Percentiles rank a stretch among this genome's conserved stretches.
Conservation (phyloP, 805 yeast genomes). For the Ogataea ganodermae region DNA sequence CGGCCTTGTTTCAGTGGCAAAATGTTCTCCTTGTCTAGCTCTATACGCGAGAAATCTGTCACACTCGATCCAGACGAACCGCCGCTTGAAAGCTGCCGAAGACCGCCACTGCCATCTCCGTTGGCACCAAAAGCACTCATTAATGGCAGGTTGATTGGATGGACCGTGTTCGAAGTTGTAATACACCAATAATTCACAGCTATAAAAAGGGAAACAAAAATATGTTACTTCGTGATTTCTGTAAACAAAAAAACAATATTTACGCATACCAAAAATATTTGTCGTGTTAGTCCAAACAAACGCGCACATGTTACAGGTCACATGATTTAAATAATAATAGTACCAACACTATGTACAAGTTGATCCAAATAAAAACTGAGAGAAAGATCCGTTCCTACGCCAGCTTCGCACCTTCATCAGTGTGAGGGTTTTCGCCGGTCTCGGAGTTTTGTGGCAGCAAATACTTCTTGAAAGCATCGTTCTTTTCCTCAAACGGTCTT, state of each 20-base stretch:
- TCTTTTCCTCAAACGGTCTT: slow-evolving; percentile 87
- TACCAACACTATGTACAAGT: neutral
- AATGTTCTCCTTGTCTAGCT: slow-evolving; percentile 75
- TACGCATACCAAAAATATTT: neutral
- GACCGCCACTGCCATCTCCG: neutral
- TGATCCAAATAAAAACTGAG: neutral
- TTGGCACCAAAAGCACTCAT: neutral
- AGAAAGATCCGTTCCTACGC: too few relatives aligned
- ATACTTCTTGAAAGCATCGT: slow-evolving; percentile 87
- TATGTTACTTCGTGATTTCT: too few relatives aligned
- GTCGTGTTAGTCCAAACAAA: neutral
- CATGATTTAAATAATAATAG: neutral
- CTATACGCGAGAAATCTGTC: slow-evolving; percentile 41
- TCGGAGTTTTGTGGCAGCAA: slow-evolving; percentile 26
- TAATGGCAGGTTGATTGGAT: too few relatives aligned
- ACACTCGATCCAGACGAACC: slow-evolving; percentile 12
- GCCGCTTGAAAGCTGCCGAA: slow-evolving; percentile 6
- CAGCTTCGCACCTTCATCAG: slow-evolving; percentile 24
- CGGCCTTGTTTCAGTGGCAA: slow-evolving; percentile 67
- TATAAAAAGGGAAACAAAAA: neutral
- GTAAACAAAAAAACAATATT: neutral
- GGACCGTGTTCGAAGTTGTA: too few relatives aligned
- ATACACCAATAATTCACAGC: too few relatives aligned
- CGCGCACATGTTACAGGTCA: neutral
- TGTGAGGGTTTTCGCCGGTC: slow-evolving; percentile 23